Base-by-base conservation (phyloP, 176 grass and related monocot species). In the Oryza meyeriana region DNA sequence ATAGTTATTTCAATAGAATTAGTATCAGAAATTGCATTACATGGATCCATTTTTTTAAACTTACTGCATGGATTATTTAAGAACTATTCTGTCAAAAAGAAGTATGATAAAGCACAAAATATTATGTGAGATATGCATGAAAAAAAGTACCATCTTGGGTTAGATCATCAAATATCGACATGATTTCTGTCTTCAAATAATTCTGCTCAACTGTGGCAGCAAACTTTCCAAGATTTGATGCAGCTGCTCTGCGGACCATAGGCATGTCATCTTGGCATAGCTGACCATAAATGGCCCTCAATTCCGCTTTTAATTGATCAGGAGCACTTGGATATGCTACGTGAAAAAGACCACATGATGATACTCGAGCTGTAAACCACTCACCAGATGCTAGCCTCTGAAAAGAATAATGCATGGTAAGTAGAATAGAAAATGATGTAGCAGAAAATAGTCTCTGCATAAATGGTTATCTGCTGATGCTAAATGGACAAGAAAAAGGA, bases 251-350 rank as follows among this genome's bases (percentile, higher is more conserved):
- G 82, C 94, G 85, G 13, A 97, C 94, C 95, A 98, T 98, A 87
- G 95, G 95, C 90, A 94, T 94, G 82, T 94, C 95, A 87, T 98
- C 95, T 84, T 94, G 95, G 26, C 95, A 98, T 64, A 95, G 80
- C 66, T 97, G 94, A 11, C 89, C 86, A 79, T 93, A 98, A 16
- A 89, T 89, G 26, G 84, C 72, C 75, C 92, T 92, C 30, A 98
- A 72, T 80, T 98, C 92, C 75, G 86, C 40, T 71, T 98, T 98
- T 76, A 98, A 69, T 34, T 81, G 88, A 58, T 98, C 92, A 8
- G 85, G 59, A 28, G 92, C 85, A 81, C 92, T 93, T 68, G 92
- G 84, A 80, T 98, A 98, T 44, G 87, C 92, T 55, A 98, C 92
- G 52, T 98, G 95, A 64, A 98, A 89, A 64, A 94, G 90, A 30